These are phyloP conservation scores for Hygrocybe punicea DNA, from an alignment of 768 basidiomycete species.

Conservation along the genomic window DNA sequence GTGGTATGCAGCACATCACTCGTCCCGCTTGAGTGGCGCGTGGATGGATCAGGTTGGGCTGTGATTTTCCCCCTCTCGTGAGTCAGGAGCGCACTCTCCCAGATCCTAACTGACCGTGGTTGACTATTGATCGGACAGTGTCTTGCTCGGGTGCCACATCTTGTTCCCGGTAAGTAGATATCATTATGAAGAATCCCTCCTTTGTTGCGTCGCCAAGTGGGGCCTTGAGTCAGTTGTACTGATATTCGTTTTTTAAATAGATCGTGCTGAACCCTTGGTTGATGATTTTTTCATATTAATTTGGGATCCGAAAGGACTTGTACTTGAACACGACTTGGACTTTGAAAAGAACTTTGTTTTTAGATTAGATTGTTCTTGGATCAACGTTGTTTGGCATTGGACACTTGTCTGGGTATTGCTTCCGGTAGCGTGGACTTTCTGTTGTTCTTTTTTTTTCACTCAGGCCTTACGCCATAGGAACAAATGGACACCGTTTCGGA, in stretches of 20 bases:
- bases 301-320: not conserved
- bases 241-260: slow-evolving; percentile 23
- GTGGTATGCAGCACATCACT: slow-evolving; percentile 46
- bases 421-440: too few species aligned
- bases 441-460: too few species aligned
- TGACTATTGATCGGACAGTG: not conserved
- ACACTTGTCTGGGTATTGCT: too few species aligned
- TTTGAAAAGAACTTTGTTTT: too few species aligned
- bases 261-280: slow-evolving; percentile 49
- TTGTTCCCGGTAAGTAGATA: slow-evolving; percentile 58
- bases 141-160: slow-evolving; percentile 57
- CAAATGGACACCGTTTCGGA: too few species aligned
- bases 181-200: not conserved
- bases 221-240: too few species aligned
- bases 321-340: too few species aligned
- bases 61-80: slow-evolving; percentile 70
- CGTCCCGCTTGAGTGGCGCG: slow-evolving; percentile 59
- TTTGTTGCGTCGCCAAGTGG: too few species aligned
- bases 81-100: slow-evolving; percentile 15
- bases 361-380: too few species aligned
- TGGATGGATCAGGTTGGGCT: slow-evolving; percentile 58
- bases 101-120: slow-evolving; percentile 3
- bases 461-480: too few species aligned
- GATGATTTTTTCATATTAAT: slow-evolving; percentile 66
- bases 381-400: too few species aligned